Evolutionary conservation across 192 early-diverging fungal species (phyloP).

Genomic region (Paraglomus occultum): DNA sequence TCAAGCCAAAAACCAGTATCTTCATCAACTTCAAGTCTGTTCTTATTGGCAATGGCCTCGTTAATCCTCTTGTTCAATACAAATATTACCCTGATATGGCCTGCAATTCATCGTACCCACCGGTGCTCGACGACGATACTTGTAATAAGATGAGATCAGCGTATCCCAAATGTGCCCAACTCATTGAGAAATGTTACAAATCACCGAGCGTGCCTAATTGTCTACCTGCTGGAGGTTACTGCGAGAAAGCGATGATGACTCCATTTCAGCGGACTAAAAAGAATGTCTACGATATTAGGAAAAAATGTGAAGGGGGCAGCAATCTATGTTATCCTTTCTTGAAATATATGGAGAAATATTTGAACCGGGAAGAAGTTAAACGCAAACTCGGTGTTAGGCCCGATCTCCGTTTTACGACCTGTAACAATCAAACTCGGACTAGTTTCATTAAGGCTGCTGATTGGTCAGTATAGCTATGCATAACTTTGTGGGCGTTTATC

Average conservation of each 20-base stretch:
- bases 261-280: conserved; percentile 79
- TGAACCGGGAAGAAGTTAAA: conserved; percentile 78
- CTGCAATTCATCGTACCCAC: conserved; percentile 70
- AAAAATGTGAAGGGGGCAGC: conserved; percentile 74
- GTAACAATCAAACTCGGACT: conserved; percentile 77
- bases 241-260: conserved; percentile 76
- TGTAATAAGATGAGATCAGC: conserved; percentile 75
- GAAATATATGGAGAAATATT: conserved; percentile 73
- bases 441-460: conserved; percentile 86
- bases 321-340: conserved; percentile 86
- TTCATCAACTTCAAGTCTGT: conserved; percentile 71
- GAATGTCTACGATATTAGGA: conserved; percentile 95
- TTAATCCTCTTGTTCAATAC: conserved; percentile 87
- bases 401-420: conserved; percentile 63
- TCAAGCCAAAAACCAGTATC: conserved; percentile 30
- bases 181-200: conserved; percentile 85
- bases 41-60: conserved; percentile 90
- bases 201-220: conserved; percentile 74
- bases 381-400: conserved; percentile 69
- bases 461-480: conserved; percentile 46
- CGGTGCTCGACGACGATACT: conserved; percentile 69
- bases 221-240: conserved; percentile 81
- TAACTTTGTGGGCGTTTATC: background rate
- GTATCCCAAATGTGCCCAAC: conserved; percentile 68
- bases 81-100: conserved; percentile 81